Percentiles rank a stretch among this genome's conserved stretches.
phyloP scores from a whole-genome alignment of 768 basidiomycete species.

The Suillus placidus region DNA sequence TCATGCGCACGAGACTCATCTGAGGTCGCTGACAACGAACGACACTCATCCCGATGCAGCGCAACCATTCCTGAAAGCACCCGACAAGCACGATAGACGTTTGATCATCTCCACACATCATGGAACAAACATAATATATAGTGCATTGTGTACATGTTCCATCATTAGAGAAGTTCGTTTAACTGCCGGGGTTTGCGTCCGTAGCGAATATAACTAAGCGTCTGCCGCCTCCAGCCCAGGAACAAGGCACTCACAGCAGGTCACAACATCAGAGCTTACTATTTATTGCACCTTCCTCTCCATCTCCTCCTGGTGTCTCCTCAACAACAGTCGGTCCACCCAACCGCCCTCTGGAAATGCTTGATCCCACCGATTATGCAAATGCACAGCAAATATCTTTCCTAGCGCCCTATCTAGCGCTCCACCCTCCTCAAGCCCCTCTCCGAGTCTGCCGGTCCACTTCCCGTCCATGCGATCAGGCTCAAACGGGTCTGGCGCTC shows the following conservation, averaged over 20 bases:
- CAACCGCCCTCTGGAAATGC: slow-evolving; percentile 83
- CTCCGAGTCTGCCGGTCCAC: slow-evolving; percentile 62
- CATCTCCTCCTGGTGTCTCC: slow-evolving; percentile 54
- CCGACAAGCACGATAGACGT: background rate
- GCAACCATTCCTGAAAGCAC: slow-evolving; percentile 31
- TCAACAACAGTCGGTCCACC: slow-evolving; percentile 80
- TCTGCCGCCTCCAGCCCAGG: background rate
- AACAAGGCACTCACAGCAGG: background rate
- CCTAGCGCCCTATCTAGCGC: slow-evolving; percentile 60
- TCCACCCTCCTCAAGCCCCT: slow-evolving; percentile 62
- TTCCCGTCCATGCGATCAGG: slow-evolving; percentile 53
- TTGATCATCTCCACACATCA: background rate
- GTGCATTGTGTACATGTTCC: background rate
- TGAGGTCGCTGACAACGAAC: slow-evolving; percentile 53
- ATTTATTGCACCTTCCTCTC: slow-evolving; percentile 1
- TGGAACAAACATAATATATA: background rate
- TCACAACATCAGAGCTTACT: background rate
- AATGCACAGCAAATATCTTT: slow-evolving; percentile 84
- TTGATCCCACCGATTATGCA: slow-evolving; percentile 98
- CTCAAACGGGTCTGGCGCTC: slow-evolving; percentile 88
- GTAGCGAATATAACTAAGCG: background rate
- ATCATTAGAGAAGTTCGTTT: background rate
- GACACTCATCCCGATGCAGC: slow-evolving; percentile 51
- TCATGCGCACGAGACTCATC: slow-evolving; percentile 50
- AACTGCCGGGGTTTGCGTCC: background rate